A percentile compares a stretch with the other conserved stretches of the same genome.
These are phyloP conservation scores for Eutrema japonicum DNA, from an alignment of 345 rosid genomes.

Conservation along the genomic window DNA sequence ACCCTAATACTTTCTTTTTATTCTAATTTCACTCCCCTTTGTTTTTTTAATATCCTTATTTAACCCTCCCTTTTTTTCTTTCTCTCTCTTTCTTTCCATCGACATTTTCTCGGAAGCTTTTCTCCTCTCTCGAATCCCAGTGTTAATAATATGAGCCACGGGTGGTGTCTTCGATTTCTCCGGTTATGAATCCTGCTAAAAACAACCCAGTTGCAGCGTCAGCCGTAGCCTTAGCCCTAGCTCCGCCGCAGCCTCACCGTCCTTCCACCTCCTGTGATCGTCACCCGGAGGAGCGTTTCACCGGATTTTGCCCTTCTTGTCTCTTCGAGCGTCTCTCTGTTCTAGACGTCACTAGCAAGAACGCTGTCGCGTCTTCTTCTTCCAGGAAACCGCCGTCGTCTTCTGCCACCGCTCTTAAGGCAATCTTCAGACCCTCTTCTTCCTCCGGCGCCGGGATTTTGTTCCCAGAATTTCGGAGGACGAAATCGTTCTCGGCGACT, in stretches of 20 bases:
- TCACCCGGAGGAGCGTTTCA: conserved; percentile 88
- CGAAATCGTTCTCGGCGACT: conserved; percentile 90
- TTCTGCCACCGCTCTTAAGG: conserved; percentile 59
- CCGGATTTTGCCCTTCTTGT: conserved; percentile 94
- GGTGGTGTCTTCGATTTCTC: conserved; percentile 51
- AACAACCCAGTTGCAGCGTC: conserved; percentile 54
- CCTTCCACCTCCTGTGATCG: conserved; percentile 85
- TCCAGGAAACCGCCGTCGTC: conserved; percentile 63
- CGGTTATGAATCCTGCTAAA: conserved; percentile 90
- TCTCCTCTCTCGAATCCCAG: conserved; percentile 6
- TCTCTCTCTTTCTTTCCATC: conserved; percentile 17
- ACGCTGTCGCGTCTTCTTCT: conserved; percentile 46
- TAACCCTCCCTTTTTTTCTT: neutral
- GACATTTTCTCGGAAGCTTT: conserved; percentile 5
- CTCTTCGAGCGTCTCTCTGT: conserved; percentile 94
- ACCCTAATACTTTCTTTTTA: conserved; percentile 37
- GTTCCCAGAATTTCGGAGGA: conserved; percentile 90
- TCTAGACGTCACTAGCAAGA: conserved; percentile 49
- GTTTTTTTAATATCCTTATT: conserved; percentile 29
- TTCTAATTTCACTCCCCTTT: conserved; percentile 14
- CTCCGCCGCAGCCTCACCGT: conserved; percentile 82
- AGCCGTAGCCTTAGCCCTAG: conserved; percentile 44
- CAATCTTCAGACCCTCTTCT: conserved; percentile 54
- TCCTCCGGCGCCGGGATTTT: conserved; percentile 33
- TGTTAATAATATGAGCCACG: conserved; percentile 64